Evolutionary conservation across 441 rosid genomes (phyloP), one percentile per base, ranked within the genome.

Genomic region (Jatropha multifida): DNA sequence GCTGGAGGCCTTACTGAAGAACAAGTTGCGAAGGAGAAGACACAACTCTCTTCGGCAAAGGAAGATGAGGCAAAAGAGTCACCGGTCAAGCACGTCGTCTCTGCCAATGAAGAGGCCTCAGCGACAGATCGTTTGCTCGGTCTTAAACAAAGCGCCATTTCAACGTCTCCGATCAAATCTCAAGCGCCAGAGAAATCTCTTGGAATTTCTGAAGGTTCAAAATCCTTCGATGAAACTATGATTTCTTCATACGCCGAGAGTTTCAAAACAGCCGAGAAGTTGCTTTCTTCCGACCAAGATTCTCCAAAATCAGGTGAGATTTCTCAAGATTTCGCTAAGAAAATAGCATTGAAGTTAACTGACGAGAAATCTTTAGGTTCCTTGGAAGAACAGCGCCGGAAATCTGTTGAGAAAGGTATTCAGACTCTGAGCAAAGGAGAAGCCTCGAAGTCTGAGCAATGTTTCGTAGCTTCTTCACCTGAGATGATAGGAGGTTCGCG

Each of bases 381-480:
- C 46, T 55, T 62, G 61, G 72, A 58, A 65, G 52, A 71, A 75
- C 65, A 65, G 15, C 13, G 49, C 58, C 27, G 54, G 37, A 69
- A 49, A 51, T 66, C 55, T 5, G 46, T 32, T 48, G 68, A 68
- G 74, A 68, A 61, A 48, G 7, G n/a, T 27, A 23, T 5, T 12
- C n/a, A 62, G 18, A 27, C 65, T 5, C 37, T 40, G 23, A 56
- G 65, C 9, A 55, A 13, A n/a, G 77, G 61, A 69, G 80, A 77
- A 65, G 27, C 44, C 12, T n/a, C 73, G 40, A 62, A 71, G 37
- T 27, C 73, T 38, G 66, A 62, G 75, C 74, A 77, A 54, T 52
- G 62, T 15, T 7, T 38, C 6, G 10, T 20, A 4, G 69, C 32
- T 55, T 11, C 12, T 51, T 23, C 40, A 8, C 11, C 6, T 7